Conservation (phyloP, 148 eudicot genomes). For the Silene conica region DNA sequence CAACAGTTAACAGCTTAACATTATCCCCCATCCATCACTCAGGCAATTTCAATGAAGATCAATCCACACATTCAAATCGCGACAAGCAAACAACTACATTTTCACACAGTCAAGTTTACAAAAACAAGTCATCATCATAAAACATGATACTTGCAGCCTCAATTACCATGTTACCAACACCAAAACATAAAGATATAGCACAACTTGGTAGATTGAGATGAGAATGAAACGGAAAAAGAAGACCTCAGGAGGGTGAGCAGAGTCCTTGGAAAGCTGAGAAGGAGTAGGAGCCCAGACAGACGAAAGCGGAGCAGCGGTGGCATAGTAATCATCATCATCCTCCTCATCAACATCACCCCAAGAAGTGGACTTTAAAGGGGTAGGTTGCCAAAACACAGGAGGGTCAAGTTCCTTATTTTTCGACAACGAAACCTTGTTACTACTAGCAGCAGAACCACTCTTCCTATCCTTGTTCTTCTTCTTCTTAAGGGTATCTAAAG, state of each 20-base stretch:
- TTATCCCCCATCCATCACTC: too few species aligned
- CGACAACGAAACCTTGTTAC: constrained; percentile 29
- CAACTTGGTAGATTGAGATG: too few species aligned
- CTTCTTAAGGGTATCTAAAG: constrained; percentile 68
- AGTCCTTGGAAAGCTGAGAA: constrained; percentile 22
- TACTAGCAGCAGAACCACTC: constrained; percentile 24
- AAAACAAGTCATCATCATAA: too few species aligned
- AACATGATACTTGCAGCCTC: too few species aligned
- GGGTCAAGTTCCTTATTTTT: constrained; percentile 38
- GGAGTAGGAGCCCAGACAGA: constrained; percentile 48
- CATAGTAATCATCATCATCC: constrained; percentile 87
- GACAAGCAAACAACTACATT: too few species aligned
- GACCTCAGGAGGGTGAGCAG: constrained; percentile 42
- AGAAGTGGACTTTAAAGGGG: constrained; percentile 60
- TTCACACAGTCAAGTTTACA: too few species aligned
- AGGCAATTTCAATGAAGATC: too few species aligned
- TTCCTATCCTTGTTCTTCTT: constrained; percentile 77
- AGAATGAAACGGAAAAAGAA: background rate
- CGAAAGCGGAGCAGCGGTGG: constrained; percentile 77
- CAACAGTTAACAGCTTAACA: too few species aligned
- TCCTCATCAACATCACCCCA: constrained; percentile 99
- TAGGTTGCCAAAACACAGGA: constrained; percentile 63
- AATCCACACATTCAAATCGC: too few species aligned
- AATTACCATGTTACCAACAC: too few species aligned
- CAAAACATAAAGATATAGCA: too few species aligned